Evolutionary conservation across 2,329 filamentous ascomycete genomes (phyloP).

Genomic region (Tricladium varicosporioides): DNA sequence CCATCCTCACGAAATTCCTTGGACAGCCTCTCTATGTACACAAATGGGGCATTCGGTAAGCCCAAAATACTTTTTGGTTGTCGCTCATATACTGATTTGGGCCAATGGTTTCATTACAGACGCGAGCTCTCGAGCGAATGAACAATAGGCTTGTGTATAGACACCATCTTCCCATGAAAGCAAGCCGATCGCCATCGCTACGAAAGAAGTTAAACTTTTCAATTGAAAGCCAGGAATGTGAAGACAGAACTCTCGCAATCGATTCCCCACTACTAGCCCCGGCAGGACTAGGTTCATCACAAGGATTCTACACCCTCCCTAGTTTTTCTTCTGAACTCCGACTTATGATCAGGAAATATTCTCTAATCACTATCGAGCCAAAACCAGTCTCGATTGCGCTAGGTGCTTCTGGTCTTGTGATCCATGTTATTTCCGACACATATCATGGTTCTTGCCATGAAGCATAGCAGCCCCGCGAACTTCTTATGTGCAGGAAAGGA

Average conservation of each 20-base stretch:
- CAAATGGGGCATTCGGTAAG: not conserved
- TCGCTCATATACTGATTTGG: not conserved
- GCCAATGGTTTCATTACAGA: not conserved
- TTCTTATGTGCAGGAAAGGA: not conserved
- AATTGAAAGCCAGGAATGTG: not conserved
- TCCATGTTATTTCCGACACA: not conserved
- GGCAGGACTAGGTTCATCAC: not conserved
- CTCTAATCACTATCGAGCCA: not conserved
- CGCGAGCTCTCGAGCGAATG: not conserved
- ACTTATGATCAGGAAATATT: not conserved
- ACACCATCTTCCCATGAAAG: not conserved
- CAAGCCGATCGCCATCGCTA: not conserved
- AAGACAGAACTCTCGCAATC: not conserved
- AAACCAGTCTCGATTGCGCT: not conserved
- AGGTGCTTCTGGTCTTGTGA: not conserved
- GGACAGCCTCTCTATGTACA: not conserved
- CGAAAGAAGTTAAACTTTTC: not conserved
- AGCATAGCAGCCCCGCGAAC: not conserved
- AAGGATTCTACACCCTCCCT: not conserved
- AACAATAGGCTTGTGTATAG: not conserved
- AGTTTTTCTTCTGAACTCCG: not conserved
- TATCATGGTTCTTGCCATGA: not conserved
- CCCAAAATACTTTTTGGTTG: not conserved
- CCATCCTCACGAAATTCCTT: not conserved
- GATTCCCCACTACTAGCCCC: not conserved